Evolutionary conservation across 306 rosid species (phyloP), one percentile per base, ranked within the genome.

Genomic region (Lathyrus aphaca): DNA sequence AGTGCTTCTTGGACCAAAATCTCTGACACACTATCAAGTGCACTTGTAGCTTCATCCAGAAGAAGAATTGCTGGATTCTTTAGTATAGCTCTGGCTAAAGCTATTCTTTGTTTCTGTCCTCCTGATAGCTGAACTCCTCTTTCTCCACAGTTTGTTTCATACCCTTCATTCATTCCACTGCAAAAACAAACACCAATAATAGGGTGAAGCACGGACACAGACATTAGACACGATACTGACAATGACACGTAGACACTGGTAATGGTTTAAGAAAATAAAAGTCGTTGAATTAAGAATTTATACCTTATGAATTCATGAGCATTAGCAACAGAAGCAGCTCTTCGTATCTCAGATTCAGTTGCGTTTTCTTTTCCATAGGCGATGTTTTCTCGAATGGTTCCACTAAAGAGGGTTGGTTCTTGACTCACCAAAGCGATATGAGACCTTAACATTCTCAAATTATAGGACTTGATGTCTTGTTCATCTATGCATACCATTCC

Each of bases 241-340:
- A 35, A 0, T 35, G 39, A 7, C 3, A 35, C 0, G 37, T 32
- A 6, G 39, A 35, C 1, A 7, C 2, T 7, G 39, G 1, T 35
- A 8, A 35, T 35, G 6, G 8, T 7, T 35, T 35, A 6, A 35
- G 10, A 35, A 35, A 35, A 35, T 35, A 6, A 2, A 35, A 35
- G 39, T 35, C 39, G 8, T 35, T 35, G 39, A 6, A 35, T 35
- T 8, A 35, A 35, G 39, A 35, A 7, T 35, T 35, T 7, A 35
- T 35, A 35, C 98, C 98, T 85, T 82, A 85, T 78, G 75, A 93
- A 93, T 65, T 93, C 98, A 57, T 90, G 98, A 75, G 98, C 97
- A 78, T 90, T 90, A 49, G 98, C 98, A 39, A 81, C 80, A 76
- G 83, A 58, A 37, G 97, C 96, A 69, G 94, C 98, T 66, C 76